These are phyloP conservation scores for Serendipita sp. DNA, from an alignment of 768 basidiomycete species.

Conservation along the genomic window DNA sequence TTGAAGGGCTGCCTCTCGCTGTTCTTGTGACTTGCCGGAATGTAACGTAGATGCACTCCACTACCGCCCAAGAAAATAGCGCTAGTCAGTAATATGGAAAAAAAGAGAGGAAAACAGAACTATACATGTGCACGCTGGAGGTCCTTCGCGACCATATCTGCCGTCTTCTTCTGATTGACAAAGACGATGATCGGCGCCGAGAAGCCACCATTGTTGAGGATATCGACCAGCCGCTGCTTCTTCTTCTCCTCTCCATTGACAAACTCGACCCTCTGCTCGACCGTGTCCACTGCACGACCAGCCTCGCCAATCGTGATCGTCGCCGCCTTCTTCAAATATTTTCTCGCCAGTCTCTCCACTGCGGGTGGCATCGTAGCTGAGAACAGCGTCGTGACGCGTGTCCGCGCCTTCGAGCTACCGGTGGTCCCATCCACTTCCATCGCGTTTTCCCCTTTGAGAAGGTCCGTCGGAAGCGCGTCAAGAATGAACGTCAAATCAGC, in stretches of 20 bases:
- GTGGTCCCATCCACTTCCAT: slow-evolving; percentile 57
- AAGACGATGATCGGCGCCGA: slow-evolving; percentile 93
- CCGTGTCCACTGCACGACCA: slow-evolving; percentile 93
- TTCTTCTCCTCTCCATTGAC: slow-evolving; percentile 89
- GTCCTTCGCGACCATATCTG: slow-evolving; percentile 95
- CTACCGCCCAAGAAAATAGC: slow-evolving; percentile 24
- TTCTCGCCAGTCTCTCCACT: slow-evolving; percentile 86
- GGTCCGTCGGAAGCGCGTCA: slow-evolving; percentile 75
- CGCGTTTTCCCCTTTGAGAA: slow-evolving; percentile 63
- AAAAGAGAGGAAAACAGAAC: slow-evolving; percentile 19
- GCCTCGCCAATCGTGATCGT: slow-evolving; percentile 97
- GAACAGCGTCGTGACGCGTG: slow-evolving; percentile 89
- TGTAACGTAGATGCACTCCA: slow-evolving; percentile 87
- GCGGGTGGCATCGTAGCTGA: slow-evolving; percentile 98
- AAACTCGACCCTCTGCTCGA: slow-evolving; percentile 93
- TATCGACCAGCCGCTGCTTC: slow-evolving; percentile 82
- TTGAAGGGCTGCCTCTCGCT: slow-evolving; percentile 85
- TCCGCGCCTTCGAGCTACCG: slow-evolving; percentile 47
- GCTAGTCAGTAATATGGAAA: slow-evolving; percentile 1
- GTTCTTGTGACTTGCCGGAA: slow-evolving; percentile 95
- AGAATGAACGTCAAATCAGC: slow-evolving; percentile 86
- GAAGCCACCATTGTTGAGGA: slow-evolving; percentile 74
- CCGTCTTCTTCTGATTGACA: slow-evolving; percentile 99
- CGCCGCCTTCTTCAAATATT: slow-evolving; percentile 85
- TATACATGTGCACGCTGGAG: slow-evolving; percentile 72